A percentile compares a stretch with the other conserved stretches of the same genome.
Evolutionary conservation across 129 eudicot species (phyloP).

Genomic region (Scalesia atractyloides): DNA sequence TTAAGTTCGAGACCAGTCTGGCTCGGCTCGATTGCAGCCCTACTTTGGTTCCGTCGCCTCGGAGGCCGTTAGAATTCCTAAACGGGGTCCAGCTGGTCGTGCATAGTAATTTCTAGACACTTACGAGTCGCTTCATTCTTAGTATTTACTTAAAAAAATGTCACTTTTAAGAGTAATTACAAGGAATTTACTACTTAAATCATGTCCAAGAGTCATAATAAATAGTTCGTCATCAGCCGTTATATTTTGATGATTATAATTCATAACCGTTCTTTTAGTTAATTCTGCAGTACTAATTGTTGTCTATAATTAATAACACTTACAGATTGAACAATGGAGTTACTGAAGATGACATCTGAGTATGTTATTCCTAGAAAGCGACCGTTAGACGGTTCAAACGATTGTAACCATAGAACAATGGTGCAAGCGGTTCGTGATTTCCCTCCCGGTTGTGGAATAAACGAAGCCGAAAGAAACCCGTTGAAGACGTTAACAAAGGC

Average conservation of each 20-base stretch:
- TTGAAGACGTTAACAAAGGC: not conserved
- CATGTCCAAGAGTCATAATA: not conserved
- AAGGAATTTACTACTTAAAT: conserved; percentile 5
- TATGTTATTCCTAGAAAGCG: not conserved
- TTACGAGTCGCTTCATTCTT: no score
- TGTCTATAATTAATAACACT: not conserved
- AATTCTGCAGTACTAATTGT: conserved; percentile 3
- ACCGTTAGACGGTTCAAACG: not conserved
- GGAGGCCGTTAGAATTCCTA: no score
- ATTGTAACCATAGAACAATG: conserved; percentile 5
- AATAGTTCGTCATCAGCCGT: not conserved
- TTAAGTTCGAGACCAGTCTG: no score
- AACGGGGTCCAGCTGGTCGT: no score
- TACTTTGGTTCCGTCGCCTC: no score
- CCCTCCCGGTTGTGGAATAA: conserved; percentile 25
- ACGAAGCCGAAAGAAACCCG: not conserved
- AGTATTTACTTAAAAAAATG: no score
- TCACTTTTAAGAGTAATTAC: not conserved
- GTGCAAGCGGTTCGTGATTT: conserved; percentile 18
- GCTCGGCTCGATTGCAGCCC: no score
- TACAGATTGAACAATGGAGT: conserved; percentile 6
- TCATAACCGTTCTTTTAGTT: conserved; percentile 11
- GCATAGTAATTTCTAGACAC: no score
- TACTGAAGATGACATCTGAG: conserved; percentile 1
- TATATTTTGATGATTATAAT: conserved; percentile 19